These are phyloP conservation scores for Talaromyces sp. DNA, from an alignment of 2,329 filamentous ascomycete species.

Conservation along the genomic window DNA sequence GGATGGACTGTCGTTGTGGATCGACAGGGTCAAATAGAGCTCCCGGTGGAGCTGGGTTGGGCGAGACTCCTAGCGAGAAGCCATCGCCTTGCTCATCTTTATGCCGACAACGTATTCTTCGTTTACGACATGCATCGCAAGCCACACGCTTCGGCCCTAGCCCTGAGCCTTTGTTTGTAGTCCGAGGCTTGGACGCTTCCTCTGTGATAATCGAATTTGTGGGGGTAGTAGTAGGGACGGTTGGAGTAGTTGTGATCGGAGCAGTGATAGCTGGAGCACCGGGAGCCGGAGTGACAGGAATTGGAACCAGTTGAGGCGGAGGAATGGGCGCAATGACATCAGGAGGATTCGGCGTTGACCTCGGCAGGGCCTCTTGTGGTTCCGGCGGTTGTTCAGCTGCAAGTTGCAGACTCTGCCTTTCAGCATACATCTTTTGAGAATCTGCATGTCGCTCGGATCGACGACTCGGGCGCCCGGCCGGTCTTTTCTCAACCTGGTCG, in stretches of 20 bases:
- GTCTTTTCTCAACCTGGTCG: conserved; percentile 52
- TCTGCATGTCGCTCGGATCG: conserved; percentile 54
- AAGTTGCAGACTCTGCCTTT: conserved; percentile 36
- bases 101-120: conserved; percentile 61
- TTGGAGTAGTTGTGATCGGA: conserved; percentile 19
- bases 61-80: conserved; percentile 12
- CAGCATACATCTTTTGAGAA: conserved; percentile 39
- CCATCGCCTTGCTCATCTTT: conserved; percentile 50
- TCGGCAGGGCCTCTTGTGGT: conserved; percentile 16
- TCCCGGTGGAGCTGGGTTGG: conserved; percentile 28
- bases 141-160: conserved; percentile 58
- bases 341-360: conserved; percentile 23
- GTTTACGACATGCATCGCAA: conserved; percentile 61
- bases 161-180: conserved; percentile 55
- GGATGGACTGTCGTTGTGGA: conserved; percentile 31
- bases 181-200: conserved; percentile 34
- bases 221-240: conserved; percentile 9
- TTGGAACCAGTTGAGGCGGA: conserved; percentile 20
- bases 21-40: conserved; percentile 29
- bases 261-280: background rate
- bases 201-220: conserved; percentile 27
- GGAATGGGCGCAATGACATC: conserved; percentile 20
- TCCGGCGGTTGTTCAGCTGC: conserved; percentile 28
- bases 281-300: conserved; percentile 12
- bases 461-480: conserved; percentile 54